A percentile compares a stretch with the other conserved stretches of the same genome.
These are phyloP conservation scores for Pleodorina starrii DNA, from an alignment of 139 green algal genomes.

Conservation along the genomic window DNA sequence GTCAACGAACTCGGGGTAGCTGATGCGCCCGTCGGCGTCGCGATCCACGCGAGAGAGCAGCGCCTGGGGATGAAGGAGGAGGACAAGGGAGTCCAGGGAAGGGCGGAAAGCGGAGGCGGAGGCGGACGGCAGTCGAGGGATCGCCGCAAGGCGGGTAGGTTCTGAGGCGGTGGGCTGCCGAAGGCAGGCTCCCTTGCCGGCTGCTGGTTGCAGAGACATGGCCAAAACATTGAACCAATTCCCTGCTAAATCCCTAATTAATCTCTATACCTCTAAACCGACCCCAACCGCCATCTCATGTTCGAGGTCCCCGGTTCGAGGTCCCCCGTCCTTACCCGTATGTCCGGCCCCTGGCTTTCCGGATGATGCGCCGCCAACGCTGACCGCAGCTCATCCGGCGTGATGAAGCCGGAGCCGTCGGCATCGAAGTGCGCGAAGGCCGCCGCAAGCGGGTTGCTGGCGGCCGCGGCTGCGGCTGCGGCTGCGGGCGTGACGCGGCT, in stretches of 20 bases:
- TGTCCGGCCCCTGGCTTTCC: conserved; percentile 24
- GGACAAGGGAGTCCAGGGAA: background rate
- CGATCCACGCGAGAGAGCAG: conserved; percentile 47
- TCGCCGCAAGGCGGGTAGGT: too few relatives aligned
- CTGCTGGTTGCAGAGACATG: too few relatives aligned
- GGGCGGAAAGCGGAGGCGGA: too few relatives aligned
- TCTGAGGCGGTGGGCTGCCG: too few relatives aligned
- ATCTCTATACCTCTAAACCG: too few relatives aligned
- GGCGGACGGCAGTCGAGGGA: too few relatives aligned
- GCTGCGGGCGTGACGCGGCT: background rate
- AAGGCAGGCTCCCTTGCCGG: too few relatives aligned
- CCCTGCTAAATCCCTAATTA: too few relatives aligned
- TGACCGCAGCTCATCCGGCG: conserved; percentile 50
- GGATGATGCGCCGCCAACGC: conserved; percentile 49
- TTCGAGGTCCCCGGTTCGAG: too few relatives aligned
- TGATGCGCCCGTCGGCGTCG: conserved; percentile 52
- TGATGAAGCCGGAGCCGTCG: conserved; percentile 67
- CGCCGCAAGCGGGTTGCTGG: conserved; percentile 10
- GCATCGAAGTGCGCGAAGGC: conserved; percentile 63
- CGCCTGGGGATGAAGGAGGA: conserved; percentile 34
- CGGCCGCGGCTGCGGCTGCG: background rate
- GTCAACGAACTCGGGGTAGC: conserved; percentile 55
- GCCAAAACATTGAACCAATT: too few relatives aligned
- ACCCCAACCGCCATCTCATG: too few relatives aligned
- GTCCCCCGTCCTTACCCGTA: conserved; percentile 4